Base-by-base conservation (phyloP, 2,329 filamentous ascomycete species). In the Didymella arachidicola region DNA sequence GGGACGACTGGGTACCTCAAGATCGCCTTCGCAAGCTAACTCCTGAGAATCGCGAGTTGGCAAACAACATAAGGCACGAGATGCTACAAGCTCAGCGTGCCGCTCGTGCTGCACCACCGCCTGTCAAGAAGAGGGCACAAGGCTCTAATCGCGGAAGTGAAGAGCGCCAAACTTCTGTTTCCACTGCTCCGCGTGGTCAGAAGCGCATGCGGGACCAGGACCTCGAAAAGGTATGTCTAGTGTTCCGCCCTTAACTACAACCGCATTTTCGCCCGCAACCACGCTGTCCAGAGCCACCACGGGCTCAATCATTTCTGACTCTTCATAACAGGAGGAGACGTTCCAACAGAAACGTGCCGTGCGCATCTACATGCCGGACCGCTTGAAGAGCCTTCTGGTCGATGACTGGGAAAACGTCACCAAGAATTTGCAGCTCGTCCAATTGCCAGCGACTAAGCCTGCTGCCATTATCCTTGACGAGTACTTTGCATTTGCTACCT, bases 331-430 rank as follows among this genome's bases (percentile, higher is more conserved):
- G 93, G 95, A 98, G 81, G 95, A 98, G 61, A 82, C 85, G 4
- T 99, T 97, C 75, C 87, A 93, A 72, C 84, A 85, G 62, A 88
- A 93, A 57, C 93, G 94, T 19, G 92, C 92, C 18, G 89, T 99
- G 70, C 91, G 92, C 69, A 85, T 99, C 41, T 84, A 89, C 48
- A 88, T 98, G 64, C 93, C 95, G 0, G 95, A 98, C 73, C 87
- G 90, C 65, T 84, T 99, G 65, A 97, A 98, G 80, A 92, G 91
- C 16, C 85, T 96, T 62, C 86, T 99, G 3, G 95, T 99, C 22
- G 95, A 99, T 74, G 95, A 99, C 77, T 99, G 95, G 95, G 95
- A 99, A 78, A 96, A 97, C 70, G 88, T 99, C 61, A 99, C 95
- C 56, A 98, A 97, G 80, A 95, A 96, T 74, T 87, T 92, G 67